Evolutionary conservation across 2,329 filamentous ascomycete genomes (phyloP).

Genomic region (Monosporascus sp.): DNA sequence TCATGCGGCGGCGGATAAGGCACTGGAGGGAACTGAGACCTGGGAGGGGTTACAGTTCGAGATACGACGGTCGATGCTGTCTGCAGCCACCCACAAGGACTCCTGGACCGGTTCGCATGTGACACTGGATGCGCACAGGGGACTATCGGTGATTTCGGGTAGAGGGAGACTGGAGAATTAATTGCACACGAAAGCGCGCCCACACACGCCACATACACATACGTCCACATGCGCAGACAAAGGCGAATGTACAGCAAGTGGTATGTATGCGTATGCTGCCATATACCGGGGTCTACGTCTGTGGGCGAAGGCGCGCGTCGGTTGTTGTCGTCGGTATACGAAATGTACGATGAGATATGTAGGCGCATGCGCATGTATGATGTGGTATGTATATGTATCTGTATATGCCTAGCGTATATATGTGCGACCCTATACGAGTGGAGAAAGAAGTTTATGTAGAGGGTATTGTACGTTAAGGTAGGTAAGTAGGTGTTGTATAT

Average conservation of each 20-base stretch:
- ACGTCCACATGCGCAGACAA: neutral
- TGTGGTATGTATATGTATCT: neutral
- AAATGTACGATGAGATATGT: neutral
- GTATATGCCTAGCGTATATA: too few relatives aligned
- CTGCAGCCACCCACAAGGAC: conserved; percentile 29
- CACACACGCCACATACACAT: neutral
- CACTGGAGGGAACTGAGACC: conserved; percentile 29
- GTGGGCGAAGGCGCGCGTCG: neutral
- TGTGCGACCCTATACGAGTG: neutral
- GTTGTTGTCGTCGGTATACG: neutral
- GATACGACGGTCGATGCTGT: conserved; percentile 30
- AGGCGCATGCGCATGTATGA: neutral
- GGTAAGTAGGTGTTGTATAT: neutral
- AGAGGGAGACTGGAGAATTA: neutral
- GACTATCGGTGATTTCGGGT: conserved; percentile 22
- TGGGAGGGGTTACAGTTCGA: neutral
- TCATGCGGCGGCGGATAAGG: conserved; percentile 32
- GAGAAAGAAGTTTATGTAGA: neutral
- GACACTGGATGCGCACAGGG: conserved; percentile 19
- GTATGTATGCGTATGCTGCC: neutral
- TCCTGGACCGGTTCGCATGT: conserved; percentile 31
- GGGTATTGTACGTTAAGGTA: neutral
- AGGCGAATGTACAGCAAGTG: neutral
- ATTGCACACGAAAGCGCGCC: neutral
- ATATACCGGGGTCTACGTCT: neutral